A percentile compares a stretch with the other conserved stretches of the same genome.
phyloP scores from a whole-genome alignment of 2,329 filamentous ascomycete genomes.

The Fusarium multiceps region DNA sequence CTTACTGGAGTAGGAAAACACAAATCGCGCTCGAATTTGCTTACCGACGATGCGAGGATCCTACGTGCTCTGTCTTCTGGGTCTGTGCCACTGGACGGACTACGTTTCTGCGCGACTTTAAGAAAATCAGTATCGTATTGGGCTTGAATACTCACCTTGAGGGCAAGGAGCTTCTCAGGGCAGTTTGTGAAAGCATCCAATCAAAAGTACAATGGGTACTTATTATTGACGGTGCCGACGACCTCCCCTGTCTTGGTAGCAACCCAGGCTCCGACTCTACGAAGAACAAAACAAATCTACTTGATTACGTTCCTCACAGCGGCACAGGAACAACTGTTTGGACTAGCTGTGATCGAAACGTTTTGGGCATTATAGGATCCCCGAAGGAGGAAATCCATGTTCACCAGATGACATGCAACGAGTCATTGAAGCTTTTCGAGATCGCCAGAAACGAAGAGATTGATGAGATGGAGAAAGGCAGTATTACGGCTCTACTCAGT shows the following conservation, averaged over 20 bases:
- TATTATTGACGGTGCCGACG: background rate
- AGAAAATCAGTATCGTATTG: background rate
- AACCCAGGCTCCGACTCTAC: background rate
- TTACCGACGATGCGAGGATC: background rate
- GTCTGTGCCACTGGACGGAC: background rate
- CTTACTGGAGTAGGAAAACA: too few relatives aligned
- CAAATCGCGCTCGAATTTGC: background rate
- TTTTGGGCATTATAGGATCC: background rate
- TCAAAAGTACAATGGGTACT: background rate
- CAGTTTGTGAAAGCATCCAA: background rate
- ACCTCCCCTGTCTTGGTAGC: background rate
- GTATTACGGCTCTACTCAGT: background rate
- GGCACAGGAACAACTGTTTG: background rate
- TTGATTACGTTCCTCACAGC: background rate
- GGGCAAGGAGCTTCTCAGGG: background rate
- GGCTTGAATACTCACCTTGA: background rate
- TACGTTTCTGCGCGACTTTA: background rate
- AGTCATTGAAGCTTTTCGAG: background rate
- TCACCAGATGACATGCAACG: background rate
- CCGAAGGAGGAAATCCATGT: background rate
- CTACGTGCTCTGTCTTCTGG: background rate
- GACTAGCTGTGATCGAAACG: background rate
- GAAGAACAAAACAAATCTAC: background rate
- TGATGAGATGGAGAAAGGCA: background rate
- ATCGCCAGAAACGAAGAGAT: background rate